Conservation (phyloP, 495 filamentous ascomycete genomes). For the Neurospora sp. region DNA sequence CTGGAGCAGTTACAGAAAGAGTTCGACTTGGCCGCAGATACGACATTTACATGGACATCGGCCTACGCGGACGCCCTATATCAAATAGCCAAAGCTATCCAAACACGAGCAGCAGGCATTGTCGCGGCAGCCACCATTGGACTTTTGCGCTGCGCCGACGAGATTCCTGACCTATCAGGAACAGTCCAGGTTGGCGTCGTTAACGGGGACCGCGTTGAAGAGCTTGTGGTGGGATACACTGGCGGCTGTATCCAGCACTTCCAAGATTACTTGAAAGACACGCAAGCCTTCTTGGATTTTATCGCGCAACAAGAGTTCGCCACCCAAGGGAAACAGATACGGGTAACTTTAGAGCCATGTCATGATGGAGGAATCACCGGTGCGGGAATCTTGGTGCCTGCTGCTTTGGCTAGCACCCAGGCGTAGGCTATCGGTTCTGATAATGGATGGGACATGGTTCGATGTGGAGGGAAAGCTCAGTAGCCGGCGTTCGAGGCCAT, state of each 20-base stretch:
- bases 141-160: slow-evolving; percentile 54
- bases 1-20: slow-evolving; percentile 41
- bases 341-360: slow-evolving; percentile 56
- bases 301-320: slow-evolving; percentile 50
- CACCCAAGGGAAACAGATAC: slow-evolving; percentile 38
- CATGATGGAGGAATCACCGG: slow-evolving; percentile 70
- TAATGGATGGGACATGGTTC: neutral
- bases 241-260: slow-evolving; percentile 72
- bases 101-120: slow-evolving; percentile 60
- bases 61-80: slow-evolving; percentile 46
- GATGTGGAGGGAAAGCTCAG: neutral
- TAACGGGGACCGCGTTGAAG: slow-evolving; percentile 24
- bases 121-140: slow-evolving; percentile 62
- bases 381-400: slow-evolving; percentile 63
- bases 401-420: slow-evolving; percentile 16
- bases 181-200: neutral
- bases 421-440: neutral
- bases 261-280: slow-evolving; percentile 59
- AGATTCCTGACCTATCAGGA: slow-evolving; percentile 35
- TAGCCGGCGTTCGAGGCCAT: neutral
- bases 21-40: slow-evolving; percentile 27
- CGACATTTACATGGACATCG: slow-evolving; percentile 48
- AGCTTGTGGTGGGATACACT: slow-evolving; percentile 67
- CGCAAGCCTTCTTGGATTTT: slow-evolving; percentile 55
- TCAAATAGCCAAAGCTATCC: slow-evolving; percentile 51